These are phyloP conservation scores for Asclepias syriaca DNA, from an alignment of 257 asterid species.

Conservation along the genomic window DNA sequence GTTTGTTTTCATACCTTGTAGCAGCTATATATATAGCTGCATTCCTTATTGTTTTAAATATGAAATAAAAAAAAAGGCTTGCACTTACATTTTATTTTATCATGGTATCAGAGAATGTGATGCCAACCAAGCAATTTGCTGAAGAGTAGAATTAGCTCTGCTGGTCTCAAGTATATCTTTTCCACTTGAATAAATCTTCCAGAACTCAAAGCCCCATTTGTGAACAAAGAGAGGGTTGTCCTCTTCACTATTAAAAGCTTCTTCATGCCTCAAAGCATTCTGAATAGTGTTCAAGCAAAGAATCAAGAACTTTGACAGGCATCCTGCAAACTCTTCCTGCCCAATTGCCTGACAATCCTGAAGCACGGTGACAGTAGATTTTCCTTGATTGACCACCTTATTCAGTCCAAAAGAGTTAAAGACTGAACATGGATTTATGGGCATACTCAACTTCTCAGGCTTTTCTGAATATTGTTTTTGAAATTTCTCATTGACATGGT, in stretches of 20 bases:
- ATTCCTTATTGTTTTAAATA: too few species aligned
- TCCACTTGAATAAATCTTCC: slow-evolving; percentile 56
- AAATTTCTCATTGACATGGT: slow-evolving; percentile 24
- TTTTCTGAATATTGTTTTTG: slow-evolving; percentile 8
- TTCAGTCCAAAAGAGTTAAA: slow-evolving; percentile 27
- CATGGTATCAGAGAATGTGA: slow-evolving; percentile 74
- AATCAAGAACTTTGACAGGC: slow-evolving; percentile 65
- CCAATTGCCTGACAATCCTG: slow-evolving; percentile 19
- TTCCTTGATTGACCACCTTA: slow-evolving; percentile 31
- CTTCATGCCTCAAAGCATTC: slow-evolving; percentile 33
- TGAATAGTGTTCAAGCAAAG: slow-evolving; percentile 69
- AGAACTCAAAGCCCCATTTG: slow-evolving; percentile 80
- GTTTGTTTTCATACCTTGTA: too few species aligned
- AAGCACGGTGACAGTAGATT: slow-evolving; percentile 20
- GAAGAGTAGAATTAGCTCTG: slow-evolving; percentile 39
- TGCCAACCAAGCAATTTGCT: slow-evolving; percentile 87
- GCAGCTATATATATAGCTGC: too few species aligned
- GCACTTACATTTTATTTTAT: too few species aligned
- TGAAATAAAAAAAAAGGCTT: too few species aligned
- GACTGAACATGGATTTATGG: slow-evolving; percentile 8
- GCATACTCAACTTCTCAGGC: slow-evolving; percentile 15
- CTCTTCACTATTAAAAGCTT: slow-evolving; percentile 23
- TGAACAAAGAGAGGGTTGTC: slow-evolving; percentile 45
- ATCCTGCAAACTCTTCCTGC: slow-evolving; percentile 25
- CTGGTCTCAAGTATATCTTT: slow-evolving; percentile 62